Conservation (phyloP, 1,139 yeast species). For the Debaryomyces coudertii region DNA sequence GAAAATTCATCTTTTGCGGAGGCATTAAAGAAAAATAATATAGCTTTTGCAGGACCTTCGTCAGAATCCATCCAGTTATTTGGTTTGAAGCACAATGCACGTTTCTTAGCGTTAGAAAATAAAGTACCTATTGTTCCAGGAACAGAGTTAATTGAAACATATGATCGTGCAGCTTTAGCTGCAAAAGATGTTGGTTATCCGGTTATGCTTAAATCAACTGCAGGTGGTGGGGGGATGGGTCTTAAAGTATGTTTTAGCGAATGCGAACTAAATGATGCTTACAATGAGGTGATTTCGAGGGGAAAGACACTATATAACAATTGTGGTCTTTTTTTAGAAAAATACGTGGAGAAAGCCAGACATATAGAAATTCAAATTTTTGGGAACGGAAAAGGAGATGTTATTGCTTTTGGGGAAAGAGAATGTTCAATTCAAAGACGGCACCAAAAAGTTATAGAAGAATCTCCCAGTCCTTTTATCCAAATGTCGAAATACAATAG, state of each 20-base stretch:
- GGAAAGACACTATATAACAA: slow-evolving; percentile 46
- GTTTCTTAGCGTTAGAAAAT: slow-evolving; percentile 30
- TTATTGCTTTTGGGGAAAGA: slow-evolving; percentile 48
- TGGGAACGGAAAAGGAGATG: slow-evolving; percentile 48
- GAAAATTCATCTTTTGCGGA: slow-evolving; percentile 49
- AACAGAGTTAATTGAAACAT: slow-evolving; percentile 39
- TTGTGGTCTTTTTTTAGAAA: slow-evolving; percentile 47
- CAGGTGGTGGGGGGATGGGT: slow-evolving; percentile 59
- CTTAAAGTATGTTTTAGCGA: slow-evolving; percentile 41
- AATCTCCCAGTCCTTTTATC: slow-evolving; percentile 45
- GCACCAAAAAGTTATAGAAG: slow-evolving; percentile 54
- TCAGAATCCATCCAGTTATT: slow-evolving; percentile 34
- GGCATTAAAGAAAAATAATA: slow-evolving; percentile 34
- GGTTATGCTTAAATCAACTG: slow-evolving; percentile 51
- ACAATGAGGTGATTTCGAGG: slow-evolving; percentile 44
- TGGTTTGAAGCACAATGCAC: slow-evolving; percentile 39
- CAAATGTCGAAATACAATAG: slow-evolving; percentile 16
- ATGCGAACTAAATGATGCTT: slow-evolving; percentile 34
- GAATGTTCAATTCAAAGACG: slow-evolving; percentile 54
- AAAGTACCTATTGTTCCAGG: slow-evolving; percentile 55
- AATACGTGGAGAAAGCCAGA: slow-evolving; percentile 45
- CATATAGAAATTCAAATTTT: slow-evolving; percentile 52
- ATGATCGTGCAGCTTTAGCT: slow-evolving; percentile 29
- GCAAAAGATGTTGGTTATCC: slow-evolving; percentile 49
- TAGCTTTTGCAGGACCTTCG: slow-evolving; percentile 52